phyloP scores from a whole-genome alignment of 345 rosid species.

The Nephelium lappaceum region DNA sequence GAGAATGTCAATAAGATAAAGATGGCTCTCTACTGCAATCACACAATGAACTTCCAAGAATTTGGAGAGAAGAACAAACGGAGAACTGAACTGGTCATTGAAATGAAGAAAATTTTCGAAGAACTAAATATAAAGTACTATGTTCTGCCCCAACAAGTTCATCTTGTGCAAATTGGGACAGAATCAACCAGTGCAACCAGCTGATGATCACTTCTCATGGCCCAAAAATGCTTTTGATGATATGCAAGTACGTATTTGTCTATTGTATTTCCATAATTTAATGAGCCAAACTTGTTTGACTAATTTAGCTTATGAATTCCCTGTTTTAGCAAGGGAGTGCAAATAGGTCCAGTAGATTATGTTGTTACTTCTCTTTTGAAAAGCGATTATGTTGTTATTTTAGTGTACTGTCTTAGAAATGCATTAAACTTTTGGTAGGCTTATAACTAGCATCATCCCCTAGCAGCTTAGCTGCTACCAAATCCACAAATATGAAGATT shows the following conservation, averaged over 20 bases:
- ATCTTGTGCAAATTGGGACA: constrained; percentile 28
- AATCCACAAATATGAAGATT: not conserved
- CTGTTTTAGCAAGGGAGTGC: not conserved
- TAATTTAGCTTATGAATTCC: not conserved
- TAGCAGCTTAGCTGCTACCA: not conserved
- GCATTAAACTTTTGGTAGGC: not conserved
- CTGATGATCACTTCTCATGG: constrained; percentile 7
- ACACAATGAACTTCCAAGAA: constrained; percentile 63
- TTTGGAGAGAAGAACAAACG: constrained; percentile 53
- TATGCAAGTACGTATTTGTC: not conserved
- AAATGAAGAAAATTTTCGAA: constrained; percentile 51
- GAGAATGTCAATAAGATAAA: constrained; percentile 54
- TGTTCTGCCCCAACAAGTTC: constrained; percentile 53
- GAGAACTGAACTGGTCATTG: constrained; percentile 49
- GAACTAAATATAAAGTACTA: constrained; percentile 50
- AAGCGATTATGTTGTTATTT: too few species aligned
- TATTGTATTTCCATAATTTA: not conserved
- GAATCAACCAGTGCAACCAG: constrained; percentile 17
- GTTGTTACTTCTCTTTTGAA: not conserved
- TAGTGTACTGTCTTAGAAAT: not conserved
- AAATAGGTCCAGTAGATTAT: not conserved
- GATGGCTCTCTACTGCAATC: constrained; percentile 40
- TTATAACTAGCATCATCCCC: not conserved
- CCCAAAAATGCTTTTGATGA: not conserved
- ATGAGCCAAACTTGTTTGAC: not conserved